Evolutionary conservation across 2,329 filamentous ascomycete genomes (phyloP).

Genomic region (Penicillium janthinellum): DNA sequence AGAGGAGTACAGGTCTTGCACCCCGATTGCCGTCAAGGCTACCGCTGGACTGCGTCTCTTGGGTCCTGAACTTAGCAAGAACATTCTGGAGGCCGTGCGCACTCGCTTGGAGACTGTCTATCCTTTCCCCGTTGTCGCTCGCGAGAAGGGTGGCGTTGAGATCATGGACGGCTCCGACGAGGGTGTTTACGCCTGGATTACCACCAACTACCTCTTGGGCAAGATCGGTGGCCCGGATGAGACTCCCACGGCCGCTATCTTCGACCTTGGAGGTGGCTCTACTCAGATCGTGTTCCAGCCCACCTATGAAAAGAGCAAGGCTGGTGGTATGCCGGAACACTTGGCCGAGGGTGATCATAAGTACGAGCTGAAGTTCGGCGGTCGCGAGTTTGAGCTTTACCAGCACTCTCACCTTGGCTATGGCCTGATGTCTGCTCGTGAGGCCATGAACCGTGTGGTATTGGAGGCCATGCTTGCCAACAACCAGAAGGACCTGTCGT

Average conservation of each 20-base stretch:
- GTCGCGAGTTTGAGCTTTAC: constrained; percentile 88
- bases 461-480: constrained; percentile 70
- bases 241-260: constrained; percentile 87
- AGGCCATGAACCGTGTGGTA: constrained; percentile 76
- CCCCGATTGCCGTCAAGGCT: constrained; percentile 94
- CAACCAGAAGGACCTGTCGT: constrained; percentile 63
- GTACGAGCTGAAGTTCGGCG: constrained; percentile 87
- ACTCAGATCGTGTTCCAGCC: constrained; percentile 99
- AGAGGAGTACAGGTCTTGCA: constrained; percentile 86
- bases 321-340: constrained; percentile 81
- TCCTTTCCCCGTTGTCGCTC: constrained; percentile 89
- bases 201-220: constrained; percentile 95
- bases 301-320: constrained; percentile 73
- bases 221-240: constrained; percentile 94
- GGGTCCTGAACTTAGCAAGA: constrained; percentile 75
- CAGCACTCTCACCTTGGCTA: constrained; percentile 98
- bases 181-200: constrained; percentile 98
- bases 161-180: constrained; percentile 98
- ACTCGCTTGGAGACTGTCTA: constrained; percentile 81
- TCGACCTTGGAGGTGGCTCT: constrained; percentile 93
- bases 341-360: constrained; percentile 92
- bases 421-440: constrained; percentile 91
- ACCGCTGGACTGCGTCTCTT: constrained; percentile 91
- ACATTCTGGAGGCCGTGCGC: constrained; percentile 84
- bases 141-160: constrained; percentile 81